Evolutionary conservation across 345 rosid genomes (phyloP).

Genomic region (Citrus maxima): DNA sequence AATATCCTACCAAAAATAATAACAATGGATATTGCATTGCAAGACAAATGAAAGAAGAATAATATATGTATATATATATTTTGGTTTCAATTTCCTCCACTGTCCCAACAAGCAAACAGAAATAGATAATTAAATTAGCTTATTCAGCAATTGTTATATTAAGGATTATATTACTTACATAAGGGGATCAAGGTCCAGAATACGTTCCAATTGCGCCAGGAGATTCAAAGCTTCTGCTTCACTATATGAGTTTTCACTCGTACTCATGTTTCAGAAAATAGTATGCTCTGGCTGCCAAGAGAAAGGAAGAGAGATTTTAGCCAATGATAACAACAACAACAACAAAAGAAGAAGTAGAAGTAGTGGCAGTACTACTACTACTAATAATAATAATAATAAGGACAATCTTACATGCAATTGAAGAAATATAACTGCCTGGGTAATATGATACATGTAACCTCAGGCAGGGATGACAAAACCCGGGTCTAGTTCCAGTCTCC

Average conservation of each 20-base stretch:
- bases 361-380: no score
- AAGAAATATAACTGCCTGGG: neutral
- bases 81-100: neutral
- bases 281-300: neutral
- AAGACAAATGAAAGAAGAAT: neutral
- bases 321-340: neutral
- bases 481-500: neutral
- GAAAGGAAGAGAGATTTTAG: neutral
- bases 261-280: constrained; percentile 28
- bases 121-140: neutral
- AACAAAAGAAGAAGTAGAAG: no score
- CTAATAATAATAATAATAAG: no score
- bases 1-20: neutral
- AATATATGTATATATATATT: no score
- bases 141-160: neutral
- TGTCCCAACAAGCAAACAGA: neutral
- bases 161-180: constrained; percentile 45
- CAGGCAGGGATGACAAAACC: neutral
- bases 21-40: neutral
- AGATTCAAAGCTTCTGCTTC: constrained; percentile 28
- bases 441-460: neutral
- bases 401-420: neutral
- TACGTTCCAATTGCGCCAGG: constrained; percentile 48
- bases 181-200: constrained; percentile 70
- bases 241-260: constrained; percentile 27